Conservation (phyloP, 1,284 basidiomycete genomes). For the Gomphus sp. region DNA sequence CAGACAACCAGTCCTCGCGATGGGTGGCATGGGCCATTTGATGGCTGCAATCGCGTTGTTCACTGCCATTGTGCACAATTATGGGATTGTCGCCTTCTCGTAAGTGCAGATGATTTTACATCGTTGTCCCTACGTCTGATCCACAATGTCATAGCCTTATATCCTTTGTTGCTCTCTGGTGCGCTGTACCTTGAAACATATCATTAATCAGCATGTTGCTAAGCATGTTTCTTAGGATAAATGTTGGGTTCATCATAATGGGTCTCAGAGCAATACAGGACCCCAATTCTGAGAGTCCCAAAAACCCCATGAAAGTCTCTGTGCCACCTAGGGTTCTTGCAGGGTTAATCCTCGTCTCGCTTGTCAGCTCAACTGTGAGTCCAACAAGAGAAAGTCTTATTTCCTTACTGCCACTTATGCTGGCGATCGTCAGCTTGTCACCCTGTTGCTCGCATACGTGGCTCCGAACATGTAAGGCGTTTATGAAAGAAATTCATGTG, state of each 20-base stretch:
- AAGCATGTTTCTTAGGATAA: neutral
- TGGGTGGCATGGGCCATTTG: conserved; percentile 3
- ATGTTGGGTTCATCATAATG: neutral
- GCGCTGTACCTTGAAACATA: neutral
- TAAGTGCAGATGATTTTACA: neutral
- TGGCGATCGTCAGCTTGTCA: neutral
- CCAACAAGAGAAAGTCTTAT: neutral
- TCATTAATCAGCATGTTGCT: neutral
- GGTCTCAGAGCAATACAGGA: neutral
- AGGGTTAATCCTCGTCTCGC: neutral
- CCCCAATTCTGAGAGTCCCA: neutral
- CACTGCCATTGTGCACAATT: neutral
- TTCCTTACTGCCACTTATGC: neutral
- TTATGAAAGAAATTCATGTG: neutral
- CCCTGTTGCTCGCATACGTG: neutral
- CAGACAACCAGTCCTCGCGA: neutral
- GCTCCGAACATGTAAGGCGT: neutral
- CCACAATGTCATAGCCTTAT: neutral
- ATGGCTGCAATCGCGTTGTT: neutral
- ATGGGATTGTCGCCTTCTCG: neutral
- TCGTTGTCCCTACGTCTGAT: neutral
- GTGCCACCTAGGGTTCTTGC: neutral
- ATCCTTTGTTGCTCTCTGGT: conserved; percentile 5
- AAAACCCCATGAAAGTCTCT: conserved; percentile 5
- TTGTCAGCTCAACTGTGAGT: neutral